These are phyloP conservation scores for Hypoxylon lienhwacheense DNA, from an alignment of 495 filamentous ascomycete genomes.

Conservation along the genomic window DNA sequence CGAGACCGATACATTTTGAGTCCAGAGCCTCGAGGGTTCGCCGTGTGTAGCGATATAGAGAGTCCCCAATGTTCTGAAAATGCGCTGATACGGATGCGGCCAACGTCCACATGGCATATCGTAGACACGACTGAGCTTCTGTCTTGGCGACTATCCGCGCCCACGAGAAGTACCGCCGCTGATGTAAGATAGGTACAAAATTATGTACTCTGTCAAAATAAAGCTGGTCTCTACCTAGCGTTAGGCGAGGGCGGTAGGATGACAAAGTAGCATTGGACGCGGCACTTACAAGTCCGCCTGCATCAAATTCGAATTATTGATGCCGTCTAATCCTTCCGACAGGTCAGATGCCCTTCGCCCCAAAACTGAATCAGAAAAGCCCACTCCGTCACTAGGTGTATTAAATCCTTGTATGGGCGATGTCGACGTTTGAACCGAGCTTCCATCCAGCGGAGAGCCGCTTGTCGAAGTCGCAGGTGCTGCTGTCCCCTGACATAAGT, in stretches of 20 bases:
- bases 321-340: conserved; percentile 22
- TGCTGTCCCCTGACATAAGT: conserved; percentile 19
- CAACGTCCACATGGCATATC: conserved; percentile 60
- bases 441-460: conserved; percentile 25
- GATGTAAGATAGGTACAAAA: conserved; percentile 56
- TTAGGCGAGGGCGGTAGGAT: not conserved
- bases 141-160: conserved; percentile 27
- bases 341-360: conserved; percentile 19
- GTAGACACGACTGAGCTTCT: conserved; percentile 39
- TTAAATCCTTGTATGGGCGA: conserved; percentile 33
- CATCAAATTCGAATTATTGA: conserved; percentile 33
- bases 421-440: conserved; percentile 27
- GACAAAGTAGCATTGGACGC: not conserved
- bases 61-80: conserved; percentile 51
- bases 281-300: conserved; percentile 30
- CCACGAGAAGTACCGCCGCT: conserved; percentile 37
- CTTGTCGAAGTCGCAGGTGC: conserved; percentile 16
- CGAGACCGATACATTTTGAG: conserved; percentile 15
- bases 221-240: conserved; percentile 52
- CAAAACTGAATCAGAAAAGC: conserved; percentile 14
- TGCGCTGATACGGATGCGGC: conserved; percentile 57
- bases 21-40: conserved; percentile 49
- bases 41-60: conserved; percentile 52
- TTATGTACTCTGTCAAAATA: conserved; percentile 63
- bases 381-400: conserved; percentile 17